phyloP scores from a whole-genome alignment of 345 rosid species.

The Boechera retrofracta region DNA sequence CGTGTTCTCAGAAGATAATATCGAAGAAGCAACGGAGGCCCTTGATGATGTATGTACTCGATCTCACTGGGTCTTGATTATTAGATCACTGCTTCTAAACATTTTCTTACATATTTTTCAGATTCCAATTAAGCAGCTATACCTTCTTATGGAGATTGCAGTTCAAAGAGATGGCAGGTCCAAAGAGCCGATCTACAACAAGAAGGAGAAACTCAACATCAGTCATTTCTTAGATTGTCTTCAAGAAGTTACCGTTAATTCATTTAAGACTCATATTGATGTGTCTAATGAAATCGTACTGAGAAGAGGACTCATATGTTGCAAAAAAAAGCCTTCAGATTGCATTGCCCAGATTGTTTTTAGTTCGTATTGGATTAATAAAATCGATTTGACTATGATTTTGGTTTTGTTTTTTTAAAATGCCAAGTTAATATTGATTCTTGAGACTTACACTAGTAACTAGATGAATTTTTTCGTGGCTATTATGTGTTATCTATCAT shows the following conservation, averaged over 20 bases:
- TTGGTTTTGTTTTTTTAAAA: too few relatives aligned
- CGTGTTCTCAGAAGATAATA: slow-evolving; percentile 65
- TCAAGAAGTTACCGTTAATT: background rate
- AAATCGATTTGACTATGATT: too few relatives aligned
- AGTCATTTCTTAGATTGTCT: slow-evolving; percentile 70
- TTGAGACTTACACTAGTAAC: too few relatives aligned
- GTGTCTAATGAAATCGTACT: background rate
- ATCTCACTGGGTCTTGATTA: background rate
- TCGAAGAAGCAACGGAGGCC: slow-evolving; percentile 66
- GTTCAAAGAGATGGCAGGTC: slow-evolving; percentile 70
- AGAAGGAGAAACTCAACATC: slow-evolving; percentile 67
- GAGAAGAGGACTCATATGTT: too few relatives aligned
- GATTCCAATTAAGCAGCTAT: slow-evolving; percentile 67
- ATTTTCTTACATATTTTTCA: background rate
- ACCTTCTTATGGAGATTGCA: slow-evolving; percentile 40
- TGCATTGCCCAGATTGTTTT: too few relatives aligned
- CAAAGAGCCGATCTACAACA: slow-evolving; percentile 65
- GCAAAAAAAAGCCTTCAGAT: too few relatives aligned
- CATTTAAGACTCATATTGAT: too few relatives aligned
- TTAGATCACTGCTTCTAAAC: background rate
- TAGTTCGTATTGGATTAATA: too few relatives aligned
- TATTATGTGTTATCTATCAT: too few relatives aligned
- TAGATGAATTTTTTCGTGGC: too few relatives aligned
- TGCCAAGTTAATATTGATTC: too few relatives aligned
- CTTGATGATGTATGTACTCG: slow-evolving; percentile 59